Evolutionary conservation across 2,329 filamentous ascomycete species (phyloP), one percentile per base, ranked within the genome.

Genomic region (Delphinella strobiligena): DNA sequence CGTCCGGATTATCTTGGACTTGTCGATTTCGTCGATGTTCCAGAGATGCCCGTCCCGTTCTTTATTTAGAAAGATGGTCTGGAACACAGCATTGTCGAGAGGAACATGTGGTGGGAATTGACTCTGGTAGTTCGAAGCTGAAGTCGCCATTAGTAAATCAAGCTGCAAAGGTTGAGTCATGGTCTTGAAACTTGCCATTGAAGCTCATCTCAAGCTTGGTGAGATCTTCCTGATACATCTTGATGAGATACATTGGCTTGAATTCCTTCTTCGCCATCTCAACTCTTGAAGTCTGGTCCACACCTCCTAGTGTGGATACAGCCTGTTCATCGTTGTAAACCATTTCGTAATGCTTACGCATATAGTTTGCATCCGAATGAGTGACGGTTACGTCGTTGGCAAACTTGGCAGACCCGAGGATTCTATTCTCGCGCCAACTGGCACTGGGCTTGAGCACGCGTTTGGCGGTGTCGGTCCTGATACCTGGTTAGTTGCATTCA

Each of bases 311-410:
- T 0, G 51, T 49, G 2, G 48, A 42, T 1, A 68, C 65, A 52
- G 56, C 48, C 66, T 64, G 68, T 1, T 70, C 58, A 1, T 62
- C 49, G 44, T 68, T 64, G 59, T 73, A 79, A 41, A 61, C 62
- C 33, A 73, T 79, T 49, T 82, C 77, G 62, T 84, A 83, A 56
- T 82, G 74, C 34, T 69, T 71, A 41, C 73, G 67, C 64, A 83
- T 80, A 60, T 82, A 83, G 9, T 67, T 61, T 4, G 62, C 59
- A 53, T 84, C 79, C 47, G 66, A 71, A 54, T 83, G 79, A 1
- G 79, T 83, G 45, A 83, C 68, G 11, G 79, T 83, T 40, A 83
- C 72, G 54, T 84, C 80, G 61, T 83, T 73, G 51, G 71, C 75
- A 56, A 82, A 78, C 43, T 75, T 75, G 8, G 80, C 80, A 12